A percentile compares a stretch with the other conserved stretches of the same genome.
These are phyloP conservation scores for Monosporascus sp. DNA, from an alignment of 2,329 filamentous ascomycete species.

Conservation along the genomic window DNA sequence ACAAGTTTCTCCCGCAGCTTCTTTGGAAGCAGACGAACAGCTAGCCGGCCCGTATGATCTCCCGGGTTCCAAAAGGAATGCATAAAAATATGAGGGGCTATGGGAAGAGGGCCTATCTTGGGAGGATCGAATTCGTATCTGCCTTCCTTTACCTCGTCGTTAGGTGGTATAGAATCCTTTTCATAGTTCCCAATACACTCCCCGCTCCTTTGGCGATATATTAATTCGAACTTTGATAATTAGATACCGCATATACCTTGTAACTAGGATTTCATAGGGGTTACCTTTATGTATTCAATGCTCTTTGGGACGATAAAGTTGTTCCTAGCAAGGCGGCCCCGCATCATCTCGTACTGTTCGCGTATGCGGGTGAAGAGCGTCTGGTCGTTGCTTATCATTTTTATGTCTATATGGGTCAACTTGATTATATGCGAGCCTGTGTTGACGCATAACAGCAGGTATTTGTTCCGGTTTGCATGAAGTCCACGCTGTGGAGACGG, in stretches of 20 bases:
- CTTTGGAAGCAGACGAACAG: slow-evolving; percentile 6
- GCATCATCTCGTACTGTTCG: slow-evolving; percentile 5
- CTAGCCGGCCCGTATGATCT: slow-evolving; percentile 9
- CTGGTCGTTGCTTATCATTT: slow-evolving; percentile 3
- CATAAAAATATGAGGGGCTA: slow-evolving; percentile 16
- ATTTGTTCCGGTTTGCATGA: slow-evolving; percentile 7
- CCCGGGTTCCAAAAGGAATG: slow-evolving; percentile 14
- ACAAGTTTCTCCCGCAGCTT: slow-evolving; percentile 3
- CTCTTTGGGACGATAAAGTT: slow-evolving; percentile 9
- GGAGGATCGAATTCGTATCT: slow-evolving; percentile 12
- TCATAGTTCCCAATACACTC: slow-evolving; percentile 13
- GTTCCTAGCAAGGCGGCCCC: slow-evolving; percentile 1
- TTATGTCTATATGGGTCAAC: slow-evolving; percentile 11
- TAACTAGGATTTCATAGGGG: not conserved
- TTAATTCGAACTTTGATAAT: slow-evolving; percentile 7
- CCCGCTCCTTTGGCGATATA: slow-evolving; percentile 8
- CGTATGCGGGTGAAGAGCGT: slow-evolving; percentile 7
- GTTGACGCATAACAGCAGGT: slow-evolving; percentile 15
- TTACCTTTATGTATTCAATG: slow-evolving; percentile 12
- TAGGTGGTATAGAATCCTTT: slow-evolving; percentile 8
- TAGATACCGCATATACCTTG: not conserved
- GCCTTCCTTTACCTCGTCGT: slow-evolving; percentile 5
- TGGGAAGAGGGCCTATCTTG: slow-evolving; percentile 7
- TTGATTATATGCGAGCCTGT: slow-evolving; percentile 4
- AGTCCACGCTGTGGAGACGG: not conserved